phyloP scores from a whole-genome alignment of 805 yeast genomes.

The Kuraishia borneana region DNA sequence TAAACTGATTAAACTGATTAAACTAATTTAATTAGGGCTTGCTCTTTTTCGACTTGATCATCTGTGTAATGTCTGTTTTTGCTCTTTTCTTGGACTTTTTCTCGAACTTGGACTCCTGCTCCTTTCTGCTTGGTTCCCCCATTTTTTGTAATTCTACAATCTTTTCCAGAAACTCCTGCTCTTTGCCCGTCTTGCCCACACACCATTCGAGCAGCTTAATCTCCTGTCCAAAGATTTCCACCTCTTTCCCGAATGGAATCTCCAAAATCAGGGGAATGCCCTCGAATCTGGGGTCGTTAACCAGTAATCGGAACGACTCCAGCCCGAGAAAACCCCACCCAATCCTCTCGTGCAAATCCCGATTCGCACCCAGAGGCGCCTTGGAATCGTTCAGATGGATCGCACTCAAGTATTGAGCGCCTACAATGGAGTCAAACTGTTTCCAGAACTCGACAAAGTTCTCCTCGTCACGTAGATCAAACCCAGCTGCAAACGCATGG shows the following conservation, averaged over 20 bases:
- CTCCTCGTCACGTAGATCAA: slow-evolving; percentile 59
- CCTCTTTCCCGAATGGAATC: slow-evolving; percentile 69
- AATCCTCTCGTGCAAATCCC: slow-evolving; percentile 83
- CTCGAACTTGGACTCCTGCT: slow-evolving; percentile 54
- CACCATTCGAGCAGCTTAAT: slow-evolving; percentile 78
- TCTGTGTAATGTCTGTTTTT: background rate
- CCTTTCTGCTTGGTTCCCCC: slow-evolving; percentile 65
- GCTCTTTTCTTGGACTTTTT: slow-evolving; percentile 30
- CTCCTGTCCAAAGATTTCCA: slow-evolving; percentile 64
- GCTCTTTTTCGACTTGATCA: background rate
- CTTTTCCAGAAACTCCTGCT: slow-evolving; percentile 41
- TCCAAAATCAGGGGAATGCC: slow-evolving; percentile 76
- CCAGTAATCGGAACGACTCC: slow-evolving; percentile 69
- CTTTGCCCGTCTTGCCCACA: slow-evolving; percentile 41
- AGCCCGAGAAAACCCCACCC: slow-evolving; percentile 87
- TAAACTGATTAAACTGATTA: no score
- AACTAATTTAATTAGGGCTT: background rate
- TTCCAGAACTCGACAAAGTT: slow-evolving; percentile 60
- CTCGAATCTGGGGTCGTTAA: slow-evolving; percentile 52
- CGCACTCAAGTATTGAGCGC: slow-evolving; percentile 63
- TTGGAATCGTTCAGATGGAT: slow-evolving; percentile 92
- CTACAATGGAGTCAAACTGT: slow-evolving; percentile 63
- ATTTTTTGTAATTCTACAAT: slow-evolving; percentile 33
- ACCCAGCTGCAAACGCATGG: slow-evolving; percentile 94
- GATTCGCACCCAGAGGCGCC: slow-evolving; percentile 81